These are phyloP conservation scores for Candida anglica DNA, from an alignment of 805 yeast species.

Conservation along the genomic window DNA sequence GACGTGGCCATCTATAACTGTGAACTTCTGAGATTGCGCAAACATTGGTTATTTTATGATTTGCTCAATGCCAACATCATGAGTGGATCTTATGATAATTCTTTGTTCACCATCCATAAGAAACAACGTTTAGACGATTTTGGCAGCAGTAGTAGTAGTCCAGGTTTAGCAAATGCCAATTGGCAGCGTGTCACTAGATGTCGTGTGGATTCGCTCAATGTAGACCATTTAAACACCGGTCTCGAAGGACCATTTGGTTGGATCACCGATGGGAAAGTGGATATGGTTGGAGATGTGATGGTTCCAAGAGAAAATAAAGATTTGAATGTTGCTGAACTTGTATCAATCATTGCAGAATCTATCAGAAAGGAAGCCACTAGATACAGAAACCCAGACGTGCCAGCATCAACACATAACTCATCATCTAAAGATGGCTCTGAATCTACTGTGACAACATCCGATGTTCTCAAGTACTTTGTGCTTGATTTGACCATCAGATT, in stretches of 20 bases:
- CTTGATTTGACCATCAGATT: conserved; percentile 77
- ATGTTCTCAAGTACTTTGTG: conserved; percentile 56
- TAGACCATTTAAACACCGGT: conserved; percentile 89
- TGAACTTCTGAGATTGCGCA: conserved; percentile 72
- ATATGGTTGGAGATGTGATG: conserved; percentile 87
- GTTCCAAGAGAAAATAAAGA: conserved; percentile 65
- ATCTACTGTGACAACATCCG: conserved; percentile 9
- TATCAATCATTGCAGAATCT: conserved; percentile 43
- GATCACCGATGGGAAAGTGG: conserved; percentile 90
- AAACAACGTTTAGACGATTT: conserved; percentile 58
- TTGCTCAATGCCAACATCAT: conserved; percentile 76
- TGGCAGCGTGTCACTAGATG: conserved; percentile 62
- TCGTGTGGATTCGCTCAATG: conserved; percentile 77
- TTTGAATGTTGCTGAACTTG: conserved; percentile 45
- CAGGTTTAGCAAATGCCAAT: conserved; percentile 5
- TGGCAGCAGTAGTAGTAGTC: conserved; percentile 4
- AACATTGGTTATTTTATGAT: conserved; percentile 93
- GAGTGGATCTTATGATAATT: conserved; percentile 90
- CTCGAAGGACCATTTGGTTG: conserved; percentile 95
- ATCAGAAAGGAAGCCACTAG: conserved; percentile 48
- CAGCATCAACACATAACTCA: conserved; percentile 1
- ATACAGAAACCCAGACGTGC: conserved; percentile 23
- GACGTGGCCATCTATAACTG: conserved; percentile 85
- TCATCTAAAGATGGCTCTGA: background rate
- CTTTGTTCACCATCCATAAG: conserved; percentile 87